A percentile compares a stretch with the other conserved stretches of the same genome.
Evolutionary conservation across 2,329 filamentous ascomycete genomes (phyloP).

Genomic region (Aspergillus cejpii): DNA sequence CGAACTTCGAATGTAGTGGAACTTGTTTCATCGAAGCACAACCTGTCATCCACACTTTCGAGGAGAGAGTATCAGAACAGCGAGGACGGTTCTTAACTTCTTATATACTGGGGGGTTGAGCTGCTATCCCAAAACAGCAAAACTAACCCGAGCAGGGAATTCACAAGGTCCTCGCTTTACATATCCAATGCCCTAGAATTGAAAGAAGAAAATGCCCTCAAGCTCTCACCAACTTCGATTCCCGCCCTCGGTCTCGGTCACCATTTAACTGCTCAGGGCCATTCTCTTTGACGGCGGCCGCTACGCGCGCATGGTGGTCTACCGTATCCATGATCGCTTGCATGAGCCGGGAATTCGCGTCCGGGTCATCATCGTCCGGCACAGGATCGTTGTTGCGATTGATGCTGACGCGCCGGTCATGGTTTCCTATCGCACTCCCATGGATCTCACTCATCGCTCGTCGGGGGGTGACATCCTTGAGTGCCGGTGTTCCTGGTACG

Average conservation of each 20-base stretch:
- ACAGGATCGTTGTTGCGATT: constrained; percentile 12
- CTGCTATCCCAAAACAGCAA: no score
- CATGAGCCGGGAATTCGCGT: constrained; percentile 37
- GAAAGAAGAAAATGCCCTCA: constrained; percentile 9
- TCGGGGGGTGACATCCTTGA: constrained; percentile 27
- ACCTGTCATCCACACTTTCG: no score
- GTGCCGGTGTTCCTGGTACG: constrained; percentile 19
- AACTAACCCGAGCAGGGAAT: no score
- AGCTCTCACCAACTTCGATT: constrained; percentile 26
- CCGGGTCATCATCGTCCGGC: constrained; percentile 33
- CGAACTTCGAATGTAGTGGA: no score
- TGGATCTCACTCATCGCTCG: constrained; percentile 37
- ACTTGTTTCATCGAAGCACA: no score
- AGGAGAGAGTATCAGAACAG: no score
- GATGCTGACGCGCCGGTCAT: constrained; percentile 18
- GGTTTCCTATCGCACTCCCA: constrained; percentile 14
- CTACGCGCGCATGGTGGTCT: constrained; percentile 33
- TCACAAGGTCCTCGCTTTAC: no score
- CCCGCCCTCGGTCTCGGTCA: constrained; percentile 18
- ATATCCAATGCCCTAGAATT: constrained; percentile 2
- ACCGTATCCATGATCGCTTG: constrained; percentile 41
- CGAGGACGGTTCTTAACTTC: no score
- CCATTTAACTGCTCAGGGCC: constrained; percentile 20
- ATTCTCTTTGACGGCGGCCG: constrained; percentile 28
- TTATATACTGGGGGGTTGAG: no score